Evolutionary conservation across 805 yeast species (phyloP).

Genomic region (Clavispora santaluciae): DNA sequence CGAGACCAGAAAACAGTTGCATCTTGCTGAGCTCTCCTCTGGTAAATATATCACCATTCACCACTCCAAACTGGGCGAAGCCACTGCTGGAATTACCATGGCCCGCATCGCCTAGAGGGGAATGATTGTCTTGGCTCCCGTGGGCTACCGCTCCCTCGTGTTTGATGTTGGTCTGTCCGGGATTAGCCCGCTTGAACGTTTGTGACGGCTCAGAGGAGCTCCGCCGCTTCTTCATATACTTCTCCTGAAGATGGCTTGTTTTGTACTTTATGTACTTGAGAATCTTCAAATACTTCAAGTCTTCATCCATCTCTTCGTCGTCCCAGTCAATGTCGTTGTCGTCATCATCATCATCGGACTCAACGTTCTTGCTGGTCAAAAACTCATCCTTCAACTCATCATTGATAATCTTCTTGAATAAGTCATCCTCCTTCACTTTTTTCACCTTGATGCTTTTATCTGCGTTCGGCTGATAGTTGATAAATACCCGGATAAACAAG

Average conservation of each 20-base stretch:
- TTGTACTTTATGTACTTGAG: slow-evolving; percentile 40
- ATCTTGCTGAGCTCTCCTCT: not conserved
- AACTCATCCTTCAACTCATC: slow-evolving; percentile 38
- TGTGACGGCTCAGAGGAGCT: not conserved
- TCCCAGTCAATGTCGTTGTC: slow-evolving; percentile 42
- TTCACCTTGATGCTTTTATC: slow-evolving; percentile 15
- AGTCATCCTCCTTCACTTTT: slow-evolving; percentile 29
- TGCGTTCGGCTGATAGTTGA: slow-evolving; percentile 31
- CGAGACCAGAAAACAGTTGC: slow-evolving; percentile 4
- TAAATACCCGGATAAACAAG: slow-evolving; percentile 32
- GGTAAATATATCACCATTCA: not conserved
- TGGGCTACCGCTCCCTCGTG: not conserved
- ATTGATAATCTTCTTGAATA: slow-evolving; percentile 34
- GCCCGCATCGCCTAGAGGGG: not conserved
- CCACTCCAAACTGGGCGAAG: not conserved
- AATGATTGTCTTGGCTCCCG: not conserved
- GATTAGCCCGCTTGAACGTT: not conserved
- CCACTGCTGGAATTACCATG: not conserved
- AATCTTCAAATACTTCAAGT: slow-evolving; percentile 38
- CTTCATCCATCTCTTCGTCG: slow-evolving; percentile 45
- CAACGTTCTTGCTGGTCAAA: slow-evolving; percentile 23
- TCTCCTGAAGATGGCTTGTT: slow-evolving; percentile 7
- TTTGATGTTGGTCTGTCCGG: not conserved
- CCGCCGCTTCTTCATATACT: not conserved
- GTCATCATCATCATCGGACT: slow-evolving; percentile 26